phyloP scores from a whole-genome alignment of 2,329 filamentous ascomycete genomes.

The Fusarium coffeatum region DNA sequence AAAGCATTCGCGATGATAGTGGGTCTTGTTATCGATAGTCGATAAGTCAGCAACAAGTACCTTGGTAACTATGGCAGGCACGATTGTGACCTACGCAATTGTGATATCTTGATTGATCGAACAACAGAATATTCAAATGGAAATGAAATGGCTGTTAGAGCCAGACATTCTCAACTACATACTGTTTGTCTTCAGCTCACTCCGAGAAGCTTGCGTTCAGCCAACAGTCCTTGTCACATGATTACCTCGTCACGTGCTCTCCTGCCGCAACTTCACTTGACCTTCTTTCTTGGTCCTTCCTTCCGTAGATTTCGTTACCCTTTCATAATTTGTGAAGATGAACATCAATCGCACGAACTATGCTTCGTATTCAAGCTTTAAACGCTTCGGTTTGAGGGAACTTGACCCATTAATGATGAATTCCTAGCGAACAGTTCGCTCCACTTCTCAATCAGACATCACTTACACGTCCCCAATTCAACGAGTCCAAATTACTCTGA shows the following conservation, averaged over 20 bases:
- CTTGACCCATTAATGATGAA: not conserved
- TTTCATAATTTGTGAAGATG: not conserved
- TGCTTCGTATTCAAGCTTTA: rapidly evolving
- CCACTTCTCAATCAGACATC: not conserved
- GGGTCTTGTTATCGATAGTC: slow-evolving; percentile 52
- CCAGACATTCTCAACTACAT: not conserved
- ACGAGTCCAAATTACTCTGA: not conserved
- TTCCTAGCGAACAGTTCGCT: not conserved
- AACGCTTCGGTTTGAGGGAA: not conserved
- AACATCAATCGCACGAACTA: not conserved
- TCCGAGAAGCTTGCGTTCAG: not conserved
- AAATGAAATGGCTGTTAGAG: not conserved
- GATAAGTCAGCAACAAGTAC: slow-evolving; percentile 36
- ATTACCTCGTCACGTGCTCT: slow-evolving; percentile 2
- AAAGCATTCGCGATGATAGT: slow-evolving; percentile 41
- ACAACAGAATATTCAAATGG: not conserved
- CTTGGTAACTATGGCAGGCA: not conserved
- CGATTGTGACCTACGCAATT: not conserved
- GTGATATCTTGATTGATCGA: not conserved
- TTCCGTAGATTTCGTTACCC: not conserved
- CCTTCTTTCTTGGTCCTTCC: not conserved
- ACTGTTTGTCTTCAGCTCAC: not conserved
- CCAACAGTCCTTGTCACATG: slow-evolving; percentile 7
- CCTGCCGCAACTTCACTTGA: slow-evolving; percentile 7
- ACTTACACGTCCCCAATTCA: slow-evolving; percentile 1